Evolutionary conservation across 371 early-diverging fungal genomes (phyloP).

Genomic region (Rhizopus delemar): DNA sequence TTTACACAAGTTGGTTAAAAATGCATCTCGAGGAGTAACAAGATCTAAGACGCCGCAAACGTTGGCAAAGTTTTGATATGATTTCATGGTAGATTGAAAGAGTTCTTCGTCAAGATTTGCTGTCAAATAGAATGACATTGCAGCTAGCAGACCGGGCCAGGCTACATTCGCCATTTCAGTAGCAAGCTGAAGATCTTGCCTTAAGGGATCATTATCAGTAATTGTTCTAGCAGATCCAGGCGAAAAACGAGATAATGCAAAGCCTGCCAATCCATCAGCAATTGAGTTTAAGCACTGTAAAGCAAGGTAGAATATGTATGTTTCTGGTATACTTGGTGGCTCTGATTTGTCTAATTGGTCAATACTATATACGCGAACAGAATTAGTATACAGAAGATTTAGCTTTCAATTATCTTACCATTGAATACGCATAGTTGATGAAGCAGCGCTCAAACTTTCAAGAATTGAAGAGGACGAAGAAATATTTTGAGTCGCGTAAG

Average conservation of each 20-base stretch:
- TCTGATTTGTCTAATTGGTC: conserved; percentile 93
- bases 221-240: conserved; percentile 23
- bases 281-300: conserved; percentile 67
- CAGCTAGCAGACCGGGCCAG: conserved; percentile 84
- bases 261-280: conserved; percentile 73
- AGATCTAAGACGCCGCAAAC: conserved; percentile 85
- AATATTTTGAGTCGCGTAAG: conserved; percentile 12
- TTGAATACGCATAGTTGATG: conserved; percentile 72
- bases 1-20: conserved; percentile 82
- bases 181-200: conserved; percentile 66
- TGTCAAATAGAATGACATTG: conserved; percentile 76
- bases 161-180: conserved; percentile 81
- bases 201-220: conserved; percentile 18
- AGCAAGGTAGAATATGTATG: conserved; percentile 82
- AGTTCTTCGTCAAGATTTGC: conserved; percentile 83
- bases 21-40: conserved; percentile 80
- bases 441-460: conserved; percentile 46
- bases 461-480: neutral
- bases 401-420: conserved; percentile 51
- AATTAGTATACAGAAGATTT: neutral
- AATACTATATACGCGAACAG: conserved; percentile 46
- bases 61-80: conserved; percentile 77
- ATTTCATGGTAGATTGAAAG: conserved; percentile 71
- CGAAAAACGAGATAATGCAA: conserved; percentile 65
- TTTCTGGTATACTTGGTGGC: conserved; percentile 85